These are phyloP conservation scores for Euphorbia lathyris DNA, from an alignment of 345 rosid species.

Conservation along the genomic window DNA sequence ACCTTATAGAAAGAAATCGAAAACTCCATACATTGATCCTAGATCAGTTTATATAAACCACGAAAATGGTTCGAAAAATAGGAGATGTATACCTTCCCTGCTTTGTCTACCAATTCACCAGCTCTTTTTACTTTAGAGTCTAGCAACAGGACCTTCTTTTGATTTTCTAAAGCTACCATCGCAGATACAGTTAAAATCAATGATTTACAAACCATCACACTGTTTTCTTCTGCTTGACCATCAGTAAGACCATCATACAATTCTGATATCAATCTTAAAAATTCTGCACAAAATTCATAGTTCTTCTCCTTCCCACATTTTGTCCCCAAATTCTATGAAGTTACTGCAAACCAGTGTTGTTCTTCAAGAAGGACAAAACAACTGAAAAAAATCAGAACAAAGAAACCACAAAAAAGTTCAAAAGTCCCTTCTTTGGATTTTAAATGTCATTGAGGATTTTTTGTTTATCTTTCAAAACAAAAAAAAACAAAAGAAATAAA, in stretches of 20 bases:
- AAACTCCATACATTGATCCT: no score
- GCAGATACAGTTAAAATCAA: conserved; percentile 66
- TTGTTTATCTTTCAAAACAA: no score
- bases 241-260: conserved; percentile 45
- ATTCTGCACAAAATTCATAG: conserved; percentile 62
- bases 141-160: conserved; percentile 41
- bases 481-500: no score
- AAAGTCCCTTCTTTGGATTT: no score
- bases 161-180: conserved; percentile 68
- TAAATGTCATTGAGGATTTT: no score
- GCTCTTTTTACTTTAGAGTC: conserved; percentile 65
- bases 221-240: conserved; percentile 49
- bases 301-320: conserved; percentile 69
- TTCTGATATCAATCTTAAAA: conserved; percentile 58
- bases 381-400: no score
- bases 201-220: conserved; percentile 58
- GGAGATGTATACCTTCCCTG: conserved; percentile 60
- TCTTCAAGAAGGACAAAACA: no score
- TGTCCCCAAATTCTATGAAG: conserved; percentile 82
- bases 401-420: no score
- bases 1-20: no score
- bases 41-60: no score
- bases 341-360: conserved; percentile 76
- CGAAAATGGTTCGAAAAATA: no score
- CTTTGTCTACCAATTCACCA: conserved; percentile 64